phyloP scores from a whole-genome alignment of 1,284 basidiomycete species.

The Microbotryum saponariae region DNA sequence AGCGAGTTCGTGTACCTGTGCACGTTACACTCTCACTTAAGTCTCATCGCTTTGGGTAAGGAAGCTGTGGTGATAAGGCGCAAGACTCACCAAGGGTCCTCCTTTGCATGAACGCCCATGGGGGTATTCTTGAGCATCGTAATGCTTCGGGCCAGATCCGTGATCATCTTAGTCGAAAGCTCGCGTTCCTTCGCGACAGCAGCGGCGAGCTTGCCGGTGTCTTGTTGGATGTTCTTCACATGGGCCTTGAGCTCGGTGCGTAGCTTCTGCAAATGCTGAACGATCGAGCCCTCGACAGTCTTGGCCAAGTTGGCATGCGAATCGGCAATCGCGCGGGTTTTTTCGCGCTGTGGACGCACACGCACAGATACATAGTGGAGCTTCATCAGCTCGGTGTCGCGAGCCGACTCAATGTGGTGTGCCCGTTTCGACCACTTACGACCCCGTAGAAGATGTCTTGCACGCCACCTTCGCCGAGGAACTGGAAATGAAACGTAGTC shows the following conservation, averaged over 20 bases:
- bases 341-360: constrained; percentile 51
- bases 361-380: not conserved
- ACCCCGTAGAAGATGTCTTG: constrained; percentile 91
- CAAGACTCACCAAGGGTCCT: constrained; percentile 56
- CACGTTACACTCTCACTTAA: not conserved
- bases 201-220: constrained; percentile 70
- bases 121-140: constrained; percentile 93
- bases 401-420: not conserved
- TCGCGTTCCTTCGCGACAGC: constrained; percentile 91
- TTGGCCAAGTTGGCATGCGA: constrained; percentile 93
- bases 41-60: not conserved
- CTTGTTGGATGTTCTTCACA: constrained; percentile 57
- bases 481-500: constrained; percentile 49
- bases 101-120: constrained; percentile 70
- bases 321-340: constrained; percentile 87
- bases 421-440: constrained; percentile 10
- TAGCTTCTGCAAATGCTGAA: constrained; percentile 94
- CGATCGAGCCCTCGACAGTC: constrained; percentile 93
- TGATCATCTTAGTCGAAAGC: constrained; percentile 74
- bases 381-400: not conserved
- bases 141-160: constrained; percentile 79
- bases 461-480: constrained; percentile 83
- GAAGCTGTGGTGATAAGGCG: not conserved
- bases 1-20: constrained; percentile 61
- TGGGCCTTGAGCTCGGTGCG: constrained; percentile 93